A percentile compares a stretch with the other conserved stretches of the same genome.
phyloP scores from a whole-genome alignment of 2,329 filamentous ascomycete genomes.

The Aspergillus vadensis region DNA sequence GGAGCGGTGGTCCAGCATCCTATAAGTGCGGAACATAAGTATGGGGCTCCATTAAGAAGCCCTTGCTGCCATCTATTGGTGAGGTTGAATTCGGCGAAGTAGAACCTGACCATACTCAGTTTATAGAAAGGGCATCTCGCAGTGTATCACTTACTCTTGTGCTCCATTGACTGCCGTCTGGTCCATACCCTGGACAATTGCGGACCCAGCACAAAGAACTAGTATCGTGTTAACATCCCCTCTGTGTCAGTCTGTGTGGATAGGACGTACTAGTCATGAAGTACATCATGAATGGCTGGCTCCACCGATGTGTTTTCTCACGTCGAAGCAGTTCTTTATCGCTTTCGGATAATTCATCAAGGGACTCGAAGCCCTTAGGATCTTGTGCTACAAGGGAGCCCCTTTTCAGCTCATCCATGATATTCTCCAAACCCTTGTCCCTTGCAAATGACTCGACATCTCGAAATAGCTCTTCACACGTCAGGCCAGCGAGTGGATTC shows the following conservation, averaged over 20 bases:
- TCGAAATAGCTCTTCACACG: conserved; percentile 16
- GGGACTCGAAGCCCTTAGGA: conserved; percentile 63
- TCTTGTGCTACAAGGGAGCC: conserved; percentile 75
- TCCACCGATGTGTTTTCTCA: conserved; percentile 17
- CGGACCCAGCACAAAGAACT: background rate
- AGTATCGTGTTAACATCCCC: background rate
- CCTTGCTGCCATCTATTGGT: background rate
- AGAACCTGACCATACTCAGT: background rate
- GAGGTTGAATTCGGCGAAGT: background rate
- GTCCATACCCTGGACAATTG: background rate
- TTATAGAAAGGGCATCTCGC: background rate
- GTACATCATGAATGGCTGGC: conserved; percentile 20
- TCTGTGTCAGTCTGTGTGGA: background rate
- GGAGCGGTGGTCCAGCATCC: background rate
- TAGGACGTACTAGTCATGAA: conserved; percentile 14
- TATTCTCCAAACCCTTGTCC: conserved; percentile 60
- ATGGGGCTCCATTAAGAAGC: background rate
- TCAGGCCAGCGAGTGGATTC: background rate
- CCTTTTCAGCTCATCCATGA: conserved; percentile 45
- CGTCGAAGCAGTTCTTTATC: conserved; percentile 13
- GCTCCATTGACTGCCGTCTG: background rate
- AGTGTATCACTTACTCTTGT: background rate
- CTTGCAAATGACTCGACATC: conserved; percentile 48
- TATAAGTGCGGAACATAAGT: background rate
- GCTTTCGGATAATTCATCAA: conserved; percentile 55